Base-by-base conservation (phyloP, 139 green algal genomes). In the Chlorella sp. region DNA sequence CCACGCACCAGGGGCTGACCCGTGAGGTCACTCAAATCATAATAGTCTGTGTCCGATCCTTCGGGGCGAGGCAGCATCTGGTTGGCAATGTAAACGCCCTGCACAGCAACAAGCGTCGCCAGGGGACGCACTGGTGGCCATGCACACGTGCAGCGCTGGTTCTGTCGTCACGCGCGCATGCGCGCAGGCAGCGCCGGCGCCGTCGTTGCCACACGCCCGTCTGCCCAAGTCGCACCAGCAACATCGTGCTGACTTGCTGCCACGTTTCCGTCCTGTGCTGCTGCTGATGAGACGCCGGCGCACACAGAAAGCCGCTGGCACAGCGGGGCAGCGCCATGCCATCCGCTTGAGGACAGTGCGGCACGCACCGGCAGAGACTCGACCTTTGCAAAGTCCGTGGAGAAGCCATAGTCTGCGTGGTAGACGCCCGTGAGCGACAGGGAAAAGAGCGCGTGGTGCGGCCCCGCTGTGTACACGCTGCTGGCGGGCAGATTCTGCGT, bases 71-170 rank as follows among this genome's bases (percentile, higher is more conserved):
- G 14, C 31, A 75, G 31, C 71, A 73, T 74, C 36, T 89, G 85
- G 77, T 97, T 97, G 73, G 91, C 90, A 31, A 97, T 86, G 82
- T 89, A 97, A 51, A 94, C 81, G 27, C 93, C 88, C 83, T 91
- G 78, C 49, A 32, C 66, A 35, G 49, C 20, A 5, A 1, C 59
- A n/a, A n/a, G 5, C 20, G 27, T 23, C 23, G 26, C 59, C 22
- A 30, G 17, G 26, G 59, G 59, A 64, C n/a, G n/a, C n/a, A n/a
- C n/a, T n/a, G n/a, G n/a, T n/a, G n/a, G n/a, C n/a, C n/a, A n/a
- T n/a, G n/a, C n/a, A n/a, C n/a, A n/a, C n/a, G n/a, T n/a, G n/a
- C n/a, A n/a, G n/a, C n/a, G n/a, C n/a, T n/a, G n/a, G n/a, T n/a
- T n/a, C n/a, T n/a, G n/a, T n/a, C n/a, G n/a, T n/a, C n/a, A n/a